Percentiles rank a stretch among this genome's conserved stretches.
Evolutionary conservation across 2,329 filamentous ascomycete species (phyloP).

Genomic region (Arthroderma uncinatum): DNA sequence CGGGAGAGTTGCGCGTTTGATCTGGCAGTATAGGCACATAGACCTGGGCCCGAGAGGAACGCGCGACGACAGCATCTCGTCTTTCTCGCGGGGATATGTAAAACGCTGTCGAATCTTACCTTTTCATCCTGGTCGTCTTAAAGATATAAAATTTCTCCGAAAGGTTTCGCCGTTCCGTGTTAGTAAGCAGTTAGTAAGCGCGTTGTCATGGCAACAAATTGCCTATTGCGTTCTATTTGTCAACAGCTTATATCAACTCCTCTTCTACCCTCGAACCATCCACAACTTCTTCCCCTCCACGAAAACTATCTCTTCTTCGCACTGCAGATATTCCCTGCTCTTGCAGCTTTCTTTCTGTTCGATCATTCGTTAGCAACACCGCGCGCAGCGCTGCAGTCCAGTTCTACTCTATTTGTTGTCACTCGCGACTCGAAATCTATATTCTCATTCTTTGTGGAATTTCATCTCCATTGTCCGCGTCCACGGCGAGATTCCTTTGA

Average conservation of each 20-base stretch:
- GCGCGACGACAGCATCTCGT: background rate
- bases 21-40: slow-evolving; percentile 27
- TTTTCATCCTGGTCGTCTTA: background rate
- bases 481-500: background rate
- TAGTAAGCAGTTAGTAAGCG: background rate
- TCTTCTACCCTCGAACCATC: slow-evolving; percentile 9
- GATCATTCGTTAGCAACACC: slow-evolving; percentile 13
- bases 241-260: slow-evolving; percentile 3
- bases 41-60: slow-evolving; percentile 10
- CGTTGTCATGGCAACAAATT: slow-evolving; percentile 5
- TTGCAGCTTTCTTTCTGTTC: slow-evolving; percentile 12
- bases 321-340: background rate
- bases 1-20: slow-evolving; percentile 13
- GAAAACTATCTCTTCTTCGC: slow-evolving; percentile 12
- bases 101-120: background rate
- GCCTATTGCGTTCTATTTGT: slow-evolving; percentile 3
- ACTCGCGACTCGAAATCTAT: background rate
- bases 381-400: background rate
- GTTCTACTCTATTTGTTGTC: slow-evolving; percentile 9
- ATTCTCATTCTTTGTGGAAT: background rate
- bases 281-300: slow-evolving; percentile 6
- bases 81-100: background rate
- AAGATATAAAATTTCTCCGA: background rate
- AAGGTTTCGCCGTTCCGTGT: slow-evolving; percentile 3
- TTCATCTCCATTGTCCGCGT: slow-evolving; percentile 11